These are phyloP conservation scores for Colletotrichum salicis DNA, from an alignment of 2,329 filamentous ascomycete genomes.

Conservation along the genomic window DNA sequence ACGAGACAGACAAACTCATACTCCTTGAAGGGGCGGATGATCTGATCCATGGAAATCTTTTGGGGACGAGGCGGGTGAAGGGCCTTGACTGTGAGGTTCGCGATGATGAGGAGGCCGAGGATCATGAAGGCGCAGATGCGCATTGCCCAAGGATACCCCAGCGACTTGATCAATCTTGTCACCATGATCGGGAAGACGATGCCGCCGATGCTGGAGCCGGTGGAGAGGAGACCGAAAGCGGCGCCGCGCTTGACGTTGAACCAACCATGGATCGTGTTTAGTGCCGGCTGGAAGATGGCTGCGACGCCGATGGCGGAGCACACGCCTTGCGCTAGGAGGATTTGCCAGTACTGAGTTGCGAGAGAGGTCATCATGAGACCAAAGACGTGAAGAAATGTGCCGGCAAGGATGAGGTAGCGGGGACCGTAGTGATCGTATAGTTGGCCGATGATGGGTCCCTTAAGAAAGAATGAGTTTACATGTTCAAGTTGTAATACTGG, in stretches of 20 bases:
- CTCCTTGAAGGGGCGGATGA: slow-evolving; percentile 47
- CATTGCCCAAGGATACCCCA: slow-evolving; percentile 55
- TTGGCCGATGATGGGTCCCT: slow-evolving; percentile 70
- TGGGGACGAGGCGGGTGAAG: slow-evolving; percentile 39
- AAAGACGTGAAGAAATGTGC: slow-evolving; percentile 67
- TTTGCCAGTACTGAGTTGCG: slow-evolving; percentile 52
- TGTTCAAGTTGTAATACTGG: not conserved
- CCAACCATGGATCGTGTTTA: slow-evolving; percentile 47
- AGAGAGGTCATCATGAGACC: slow-evolving; percentile 72
- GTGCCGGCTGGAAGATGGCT: slow-evolving; percentile 47
- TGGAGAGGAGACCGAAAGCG: slow-evolving; percentile 49
- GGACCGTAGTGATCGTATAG: slow-evolving; percentile 73
- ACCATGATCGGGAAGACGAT: slow-evolving; percentile 55
- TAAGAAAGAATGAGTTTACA: slow-evolving; percentile 37
- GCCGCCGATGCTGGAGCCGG: slow-evolving; percentile 50
- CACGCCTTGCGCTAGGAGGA: slow-evolving; percentile 52
- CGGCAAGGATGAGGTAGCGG: slow-evolving; percentile 61
- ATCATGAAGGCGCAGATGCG: slow-evolving; percentile 51
- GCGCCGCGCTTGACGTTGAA: slow-evolving; percentile 47
- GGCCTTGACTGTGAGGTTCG: slow-evolving; percentile 47
- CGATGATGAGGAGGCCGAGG: slow-evolving; percentile 45
- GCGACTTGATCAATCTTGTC: slow-evolving; percentile 44
- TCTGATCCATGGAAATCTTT: slow-evolving; percentile 44
- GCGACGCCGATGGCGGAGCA: slow-evolving; percentile 50
- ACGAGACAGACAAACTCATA: slow-evolving; percentile 44